Percentiles rank a stretch among this genome's conserved stretches.
These are phyloP conservation scores for Blastobotrys malaysiensis DNA, from an alignment of 1,139 yeast species.

Conservation along the genomic window DNA sequence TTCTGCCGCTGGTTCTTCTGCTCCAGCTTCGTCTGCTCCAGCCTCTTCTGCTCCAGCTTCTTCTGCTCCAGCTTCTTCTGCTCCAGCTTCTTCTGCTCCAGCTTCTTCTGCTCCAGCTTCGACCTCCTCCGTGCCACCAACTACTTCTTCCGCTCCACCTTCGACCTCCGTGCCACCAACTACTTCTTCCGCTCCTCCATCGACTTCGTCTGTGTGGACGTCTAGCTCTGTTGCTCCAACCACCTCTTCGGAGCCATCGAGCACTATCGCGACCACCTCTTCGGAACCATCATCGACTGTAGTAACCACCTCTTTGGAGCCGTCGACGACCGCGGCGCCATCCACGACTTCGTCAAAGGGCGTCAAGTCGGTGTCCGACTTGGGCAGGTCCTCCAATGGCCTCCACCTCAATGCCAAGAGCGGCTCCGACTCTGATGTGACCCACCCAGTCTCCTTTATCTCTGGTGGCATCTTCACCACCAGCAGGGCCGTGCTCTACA, in stretches of 20 bases:
- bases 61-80: background rate
- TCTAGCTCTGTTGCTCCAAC: slow-evolving; percentile 5
- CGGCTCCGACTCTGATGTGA: background rate
- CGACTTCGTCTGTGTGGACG: background rate
- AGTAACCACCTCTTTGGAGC: background rate
- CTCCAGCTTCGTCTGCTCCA: background rate
- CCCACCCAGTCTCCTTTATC: background rate
- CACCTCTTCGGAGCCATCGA: slow-evolving; percentile 13
- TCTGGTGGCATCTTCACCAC: background rate
- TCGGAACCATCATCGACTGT: too few species aligned
- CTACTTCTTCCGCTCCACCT: background rate
- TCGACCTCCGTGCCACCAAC: background rate
- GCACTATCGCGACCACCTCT: background rate
- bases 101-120: background rate
- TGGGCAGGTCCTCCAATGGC: background rate
- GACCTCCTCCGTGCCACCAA: background rate
- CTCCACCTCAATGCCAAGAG: background rate
- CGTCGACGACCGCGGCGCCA: background rate
- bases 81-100: background rate
- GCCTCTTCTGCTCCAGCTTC: background rate
- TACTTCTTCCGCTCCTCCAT: background rate
- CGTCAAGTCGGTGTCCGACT: background rate
- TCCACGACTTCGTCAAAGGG: background rate
- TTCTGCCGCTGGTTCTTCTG: background rate
- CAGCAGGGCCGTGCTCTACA: background rate